Base-by-base conservation (phyloP, 148 eudicot species). In the Oxyria digyna region DNA sequence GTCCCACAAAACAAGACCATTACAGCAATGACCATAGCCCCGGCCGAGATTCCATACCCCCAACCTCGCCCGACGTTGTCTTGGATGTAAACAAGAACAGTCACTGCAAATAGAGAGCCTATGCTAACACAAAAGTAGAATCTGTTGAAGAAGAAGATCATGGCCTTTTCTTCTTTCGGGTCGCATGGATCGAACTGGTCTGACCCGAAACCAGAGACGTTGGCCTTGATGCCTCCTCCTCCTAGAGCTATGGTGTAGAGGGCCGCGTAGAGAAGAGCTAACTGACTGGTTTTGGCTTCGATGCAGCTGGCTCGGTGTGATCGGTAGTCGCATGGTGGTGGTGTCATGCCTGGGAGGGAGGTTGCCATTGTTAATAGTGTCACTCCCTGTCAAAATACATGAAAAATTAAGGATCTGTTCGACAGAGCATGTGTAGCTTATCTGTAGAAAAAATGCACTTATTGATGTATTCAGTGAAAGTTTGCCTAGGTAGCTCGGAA, bases 11-110 rank as follows among this genome's bases (percentile, higher is more conserved):
- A 78, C 76, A 95, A 42, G 20, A 95, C 72, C 41, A 73, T 72
- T 23, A 95, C 96, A 0, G 91, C 96, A 37, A 88, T 62, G 1
- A 91, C 62, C 97, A 91, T 91, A 10, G 96, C 80, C 13, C 82
- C 89, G 0, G 96, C 97, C 35, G 99, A 95, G 48, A 95, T 87
- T 37, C 99, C 99, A 67, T 91, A 91, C 3, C 99, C 99, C 83
- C 80, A 91, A 17, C 85, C 99, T 79, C 97, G 87, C 52, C 94
- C 99, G 15, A 84, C 91, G 62, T 91, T 77, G 68, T 85, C 99
- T 75, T 95, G 97, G 63, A 95, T 76, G 62, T 91, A 95, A 41
- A 95, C 91, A 27, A 95, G 82, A 21, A 95, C 88, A 0, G 99
- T 95, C 31, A 88, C 99, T 0, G 99, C 87, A 21, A 95, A 87